Evolutionary conservation across 2,329 filamentous ascomycete species (phyloP).

Genomic region (Polytolypa hystricis): DNA sequence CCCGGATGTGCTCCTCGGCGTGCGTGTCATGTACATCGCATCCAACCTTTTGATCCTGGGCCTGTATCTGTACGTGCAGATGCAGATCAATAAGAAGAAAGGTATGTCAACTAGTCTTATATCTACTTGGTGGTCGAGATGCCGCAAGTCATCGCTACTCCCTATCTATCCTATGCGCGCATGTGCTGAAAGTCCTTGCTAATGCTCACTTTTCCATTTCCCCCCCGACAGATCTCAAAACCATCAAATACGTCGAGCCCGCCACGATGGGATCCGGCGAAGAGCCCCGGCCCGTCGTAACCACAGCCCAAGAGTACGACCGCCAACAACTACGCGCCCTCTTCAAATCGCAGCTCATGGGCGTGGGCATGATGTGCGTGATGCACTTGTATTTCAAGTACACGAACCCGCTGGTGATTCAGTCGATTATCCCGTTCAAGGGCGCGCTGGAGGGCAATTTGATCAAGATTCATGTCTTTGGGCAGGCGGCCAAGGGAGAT

Average conservation of each 20-base stretch:
- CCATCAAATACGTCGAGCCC: conserved; percentile 97
- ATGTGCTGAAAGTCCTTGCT: too few species aligned
- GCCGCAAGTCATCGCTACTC: too few species aligned
- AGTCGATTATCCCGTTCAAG: conserved; percentile 97
- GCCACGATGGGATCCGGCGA: conserved; percentile 85
- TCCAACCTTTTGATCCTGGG: conserved; percentile 73
- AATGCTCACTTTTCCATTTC: too few species aligned
- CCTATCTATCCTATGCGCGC: too few species aligned
- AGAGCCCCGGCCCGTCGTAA: conserved; percentile 92
- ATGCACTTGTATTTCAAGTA: conserved; percentile 99
- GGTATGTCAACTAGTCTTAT: conserved; percentile 55
- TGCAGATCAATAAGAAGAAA: conserved; percentile 90
- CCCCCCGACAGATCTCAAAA: conserved; percentile 65
- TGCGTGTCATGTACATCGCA: conserved; percentile 54
- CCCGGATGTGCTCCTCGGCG: conserved; percentile 54
- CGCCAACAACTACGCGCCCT: conserved; percentile 69
- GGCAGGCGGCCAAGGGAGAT: conserved; percentile 75
- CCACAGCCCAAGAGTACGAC: conserved; percentile 94
- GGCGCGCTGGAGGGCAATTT: conserved; percentile 88
- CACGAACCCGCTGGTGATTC: conserved; percentile 97
- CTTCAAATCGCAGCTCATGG: conserved; percentile 89
- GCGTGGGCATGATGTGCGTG: conserved; percentile 92
- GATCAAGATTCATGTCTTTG: conserved; percentile 88
- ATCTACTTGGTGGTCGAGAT: too few species aligned
- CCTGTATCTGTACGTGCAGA: conserved; percentile 77